A percentile compares a stretch with the other conserved stretches of the same genome.
Evolutionary conservation across 345 rosid genomes (phyloP).

Genomic region (Dipteronia sinensis): DNA sequence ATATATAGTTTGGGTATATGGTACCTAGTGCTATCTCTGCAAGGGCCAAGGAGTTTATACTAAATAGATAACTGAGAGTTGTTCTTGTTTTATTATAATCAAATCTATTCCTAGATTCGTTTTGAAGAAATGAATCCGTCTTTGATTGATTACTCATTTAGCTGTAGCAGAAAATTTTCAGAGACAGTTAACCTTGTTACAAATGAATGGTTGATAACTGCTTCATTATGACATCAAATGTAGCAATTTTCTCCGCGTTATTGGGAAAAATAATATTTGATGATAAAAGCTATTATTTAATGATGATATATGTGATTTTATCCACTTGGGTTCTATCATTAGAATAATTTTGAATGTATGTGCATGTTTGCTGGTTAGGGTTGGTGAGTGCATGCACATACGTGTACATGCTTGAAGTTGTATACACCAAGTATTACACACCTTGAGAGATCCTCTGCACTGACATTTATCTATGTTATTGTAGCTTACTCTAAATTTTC

Average conservation of each 20-base stretch:
- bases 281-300: background rate
- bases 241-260: background rate
- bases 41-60: background rate
- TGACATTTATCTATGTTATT: background rate
- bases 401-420: background rate
- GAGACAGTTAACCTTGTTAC: background rate
- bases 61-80: background rate
- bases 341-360: background rate
- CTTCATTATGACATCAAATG: background rate
- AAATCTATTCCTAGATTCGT: background rate
- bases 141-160: background rate
- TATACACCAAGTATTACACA: background rate
- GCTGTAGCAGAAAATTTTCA: background rate
- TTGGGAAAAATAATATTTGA: background rate
- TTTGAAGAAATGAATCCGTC: background rate
- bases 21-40: background rate
- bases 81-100: background rate
- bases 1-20: background rate
- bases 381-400: background rate
- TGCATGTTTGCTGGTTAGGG: background rate
- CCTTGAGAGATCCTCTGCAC: background rate
- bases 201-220: background rate
- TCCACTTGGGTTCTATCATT: background rate
- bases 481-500: constrained; percentile 10
- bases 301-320: background rate